Evolutionary conservation across 257 asterid genomes (phyloP), one percentile per base, ranked within the genome.

Genomic region (Coffea canephora): DNA sequence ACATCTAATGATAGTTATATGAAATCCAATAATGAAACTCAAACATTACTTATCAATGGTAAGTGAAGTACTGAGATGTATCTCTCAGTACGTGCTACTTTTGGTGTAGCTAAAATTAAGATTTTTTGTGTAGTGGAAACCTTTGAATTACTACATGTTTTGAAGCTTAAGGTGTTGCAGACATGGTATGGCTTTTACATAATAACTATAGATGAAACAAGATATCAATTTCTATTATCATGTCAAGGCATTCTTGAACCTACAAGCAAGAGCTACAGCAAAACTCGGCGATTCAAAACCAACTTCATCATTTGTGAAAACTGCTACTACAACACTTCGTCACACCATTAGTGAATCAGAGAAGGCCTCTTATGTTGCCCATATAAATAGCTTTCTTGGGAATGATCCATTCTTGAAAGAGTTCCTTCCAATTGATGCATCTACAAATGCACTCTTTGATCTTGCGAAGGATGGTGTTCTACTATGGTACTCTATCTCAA

Each of bases 381-480:
- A 93, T 85, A 91, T 95, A 82, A 95, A 95, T 79, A 93, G 85
- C 88, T 95, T 82, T 89, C 94, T 95, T 23, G 87, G 86, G 48
- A 88, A 91, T 9, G 99, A 95, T 86, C 71, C 71, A 52, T 93
- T 91, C 83, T 85, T 95, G 74, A 90, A 87, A 81, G 86, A 95
- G 79, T 91, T 87, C 87, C 97, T 95, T 77, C 99, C 99, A 27
- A 70, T 95, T n/a, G 97, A 91, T 89, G 92, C 97, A 69, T 78
- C 96, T 74, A 79, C 89, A 2, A 83, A 93, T 88, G 92, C 90
- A 46, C 90, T 95, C 41, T 95, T 95, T 67, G 98, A 93, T 69
- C 88, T 95, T 72, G 98, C 91, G 15, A 95, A 90, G 88, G 97
- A 89, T 82, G 98, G 99, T 15, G 98, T 95, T 88, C 97, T 95